phyloP scores from a whole-genome alignment of 2,329 filamentous ascomycete species.

The Aspergillus neoniger region DNA sequence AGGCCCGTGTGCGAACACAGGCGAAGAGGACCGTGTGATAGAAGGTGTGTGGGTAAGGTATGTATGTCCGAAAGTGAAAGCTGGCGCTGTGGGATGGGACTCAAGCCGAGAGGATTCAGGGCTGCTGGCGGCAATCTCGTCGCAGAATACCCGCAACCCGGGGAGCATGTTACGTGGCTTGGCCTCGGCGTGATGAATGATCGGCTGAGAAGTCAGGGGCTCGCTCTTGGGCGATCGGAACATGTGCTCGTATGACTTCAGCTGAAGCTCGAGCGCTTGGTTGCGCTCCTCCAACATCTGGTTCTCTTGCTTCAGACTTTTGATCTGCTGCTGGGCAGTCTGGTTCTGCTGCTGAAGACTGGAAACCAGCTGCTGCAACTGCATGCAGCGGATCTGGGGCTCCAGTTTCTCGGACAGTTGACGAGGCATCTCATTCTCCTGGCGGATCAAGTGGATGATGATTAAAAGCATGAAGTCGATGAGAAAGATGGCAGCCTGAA shows the following conservation, averaged over 20 bases:
- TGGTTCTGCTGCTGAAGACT: constrained; percentile 42
- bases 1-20: constrained; percentile 32
- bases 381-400: constrained; percentile 42
- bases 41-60: constrained; percentile 38
- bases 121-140: constrained; percentile 32
- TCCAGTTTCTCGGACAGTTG: constrained; percentile 43
- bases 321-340: constrained; percentile 36
- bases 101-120: constrained; percentile 30
- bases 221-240: constrained; percentile 41
- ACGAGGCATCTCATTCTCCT: constrained; percentile 37
- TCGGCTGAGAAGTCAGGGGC: constrained; percentile 27
- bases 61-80: constrained; percentile 32
- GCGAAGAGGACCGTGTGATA: constrained; percentile 39
- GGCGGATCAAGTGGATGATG: constrained; percentile 38
- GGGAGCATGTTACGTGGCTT: constrained; percentile 38
- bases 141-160: constrained; percentile 39
- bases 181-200: constrained; percentile 30
- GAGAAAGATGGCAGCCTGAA: constrained; percentile 41
- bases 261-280: constrained; percentile 40
- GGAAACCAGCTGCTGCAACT: constrained; percentile 38
- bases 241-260: constrained; percentile 43
- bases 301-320: constrained; percentile 38
- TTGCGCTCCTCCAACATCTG: constrained; percentile 38
- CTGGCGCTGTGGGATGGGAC: constrained; percentile 25
- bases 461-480: constrained; percentile 43